These are phyloP conservation scores for Suillus brevipes DNA, from an alignment of 768 basidiomycete genomes.

Conservation along the genomic window DNA sequence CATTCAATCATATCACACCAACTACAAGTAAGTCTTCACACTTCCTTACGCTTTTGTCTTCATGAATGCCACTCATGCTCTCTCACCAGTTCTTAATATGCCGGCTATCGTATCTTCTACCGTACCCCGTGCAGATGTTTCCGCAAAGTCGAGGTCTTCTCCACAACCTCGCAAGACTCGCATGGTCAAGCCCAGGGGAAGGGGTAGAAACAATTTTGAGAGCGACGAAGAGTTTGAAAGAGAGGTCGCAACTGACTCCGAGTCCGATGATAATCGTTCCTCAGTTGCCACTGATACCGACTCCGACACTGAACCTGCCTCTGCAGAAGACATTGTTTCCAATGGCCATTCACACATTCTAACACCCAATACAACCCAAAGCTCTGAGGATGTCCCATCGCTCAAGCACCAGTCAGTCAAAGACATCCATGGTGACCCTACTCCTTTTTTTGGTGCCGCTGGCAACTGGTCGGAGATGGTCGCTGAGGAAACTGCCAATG, in stretches of 20 bases:
- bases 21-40: constrained; percentile 35
- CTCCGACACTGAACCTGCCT: constrained; percentile 69
- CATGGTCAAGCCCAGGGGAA: constrained; percentile 60
- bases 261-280: constrained; percentile 59
- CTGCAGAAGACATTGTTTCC: constrained; percentile 55
- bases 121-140: constrained; percentile 29
- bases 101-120: constrained; percentile 42
- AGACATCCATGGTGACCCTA: constrained; percentile 31
- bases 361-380: constrained; percentile 70
- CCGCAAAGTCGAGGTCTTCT: constrained; percentile 34
- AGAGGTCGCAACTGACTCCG: constrained; percentile 70
- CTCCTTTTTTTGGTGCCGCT: constrained; percentile 54
- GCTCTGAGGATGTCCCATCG: constrained; percentile 45
- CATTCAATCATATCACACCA: constrained; percentile 29
- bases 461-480: constrained; percentile 85
- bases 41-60: constrained; percentile 22
- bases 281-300: constrained; percentile 62
- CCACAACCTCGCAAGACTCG: constrained; percentile 38
- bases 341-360: constrained; percentile 53
- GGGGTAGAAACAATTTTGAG: constrained; percentile 55
- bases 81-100: constrained; percentile 39
- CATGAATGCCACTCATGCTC: constrained; percentile 10
- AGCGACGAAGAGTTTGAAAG: constrained; percentile 81
- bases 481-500: constrained; percentile 66
- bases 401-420: constrained; percentile 26